Percentiles rank a stretch among this genome's conserved stretches.
Evolutionary conservation across 495 filamentous ascomycete genomes (phyloP).

Genomic region (Hypoxylon perforatum): DNA sequence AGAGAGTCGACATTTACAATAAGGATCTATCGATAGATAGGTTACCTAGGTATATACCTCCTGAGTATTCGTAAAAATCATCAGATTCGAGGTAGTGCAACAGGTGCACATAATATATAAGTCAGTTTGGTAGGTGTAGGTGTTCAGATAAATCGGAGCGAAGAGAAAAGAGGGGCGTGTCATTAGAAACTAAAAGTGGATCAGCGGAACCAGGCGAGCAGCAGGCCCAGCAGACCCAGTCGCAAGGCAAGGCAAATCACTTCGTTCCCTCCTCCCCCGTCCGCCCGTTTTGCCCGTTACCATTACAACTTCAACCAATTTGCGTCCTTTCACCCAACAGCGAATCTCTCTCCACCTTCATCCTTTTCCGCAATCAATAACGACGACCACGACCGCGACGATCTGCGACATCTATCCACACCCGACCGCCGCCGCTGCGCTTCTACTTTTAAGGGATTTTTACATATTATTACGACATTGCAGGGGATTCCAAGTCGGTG

Average conservation of each 20-base stretch:
- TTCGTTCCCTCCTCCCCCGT: constrained; percentile 31
- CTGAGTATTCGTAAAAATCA: no score
- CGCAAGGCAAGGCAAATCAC: constrained; percentile 35
- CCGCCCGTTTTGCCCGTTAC: constrained; percentile 37
- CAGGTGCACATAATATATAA: no score
- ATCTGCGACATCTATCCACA: constrained; percentile 10
- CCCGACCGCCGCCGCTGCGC: not conserved
- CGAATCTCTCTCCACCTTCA: constrained; percentile 1
- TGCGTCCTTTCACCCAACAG: constrained; percentile 33
- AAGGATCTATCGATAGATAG: no score
- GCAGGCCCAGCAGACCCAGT: no score
- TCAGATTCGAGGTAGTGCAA: no score
- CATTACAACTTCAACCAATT: constrained; percentile 29
- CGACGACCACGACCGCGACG: constrained; percentile 18
- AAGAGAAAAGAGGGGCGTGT: constrained; percentile 17
- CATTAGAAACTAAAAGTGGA: constrained; percentile 19
- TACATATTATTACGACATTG: constrained; percentile 21
- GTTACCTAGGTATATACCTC: no score
- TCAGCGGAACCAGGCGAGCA: constrained; percentile 32
- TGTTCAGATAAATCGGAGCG: not conserved
- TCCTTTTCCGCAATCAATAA: constrained; percentile 21
- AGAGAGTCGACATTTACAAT: no score
- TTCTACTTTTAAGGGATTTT: constrained; percentile 19
- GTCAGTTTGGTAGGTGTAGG: not conserved
- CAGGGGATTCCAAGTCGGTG: constrained; percentile 32